These are phyloP conservation scores for Trichoderma harzianum DNA, from an alignment of 2,329 filamentous ascomycete genomes.

Conservation along the genomic window DNA sequence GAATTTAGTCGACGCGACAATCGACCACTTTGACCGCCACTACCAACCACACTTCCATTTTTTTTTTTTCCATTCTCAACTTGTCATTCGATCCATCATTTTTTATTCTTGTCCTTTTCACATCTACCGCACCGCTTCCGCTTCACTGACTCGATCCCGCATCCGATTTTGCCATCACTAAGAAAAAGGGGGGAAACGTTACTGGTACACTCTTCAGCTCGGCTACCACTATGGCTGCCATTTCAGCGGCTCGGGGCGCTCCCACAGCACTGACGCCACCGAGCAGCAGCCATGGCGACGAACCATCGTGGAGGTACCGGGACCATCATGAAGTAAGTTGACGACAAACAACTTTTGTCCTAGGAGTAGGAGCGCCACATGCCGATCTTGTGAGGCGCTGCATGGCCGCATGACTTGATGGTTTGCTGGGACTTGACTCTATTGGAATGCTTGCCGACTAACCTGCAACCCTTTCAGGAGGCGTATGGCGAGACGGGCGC, in stretches of 20 bases:
- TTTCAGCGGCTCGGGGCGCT: constrained; percentile 48
- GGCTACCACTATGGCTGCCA: constrained; percentile 46
- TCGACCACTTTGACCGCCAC: constrained; percentile 3
- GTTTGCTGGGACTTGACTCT: neutral
- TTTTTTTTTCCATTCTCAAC: neutral
- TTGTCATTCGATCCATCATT: constrained; percentile 2
- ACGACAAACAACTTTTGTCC: neutral
- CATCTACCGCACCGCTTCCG: neutral
- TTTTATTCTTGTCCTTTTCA: neutral
- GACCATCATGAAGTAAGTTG: constrained; percentile 11
- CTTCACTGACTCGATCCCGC: constrained; percentile 1
- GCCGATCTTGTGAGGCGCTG: neutral
- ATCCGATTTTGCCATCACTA: neutral
- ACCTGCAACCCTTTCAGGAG: neutral
- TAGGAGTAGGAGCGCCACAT: neutral
- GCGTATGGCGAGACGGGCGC: constrained; percentile 16
- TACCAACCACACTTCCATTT: neutral
- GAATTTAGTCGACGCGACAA: constrained; percentile 4
- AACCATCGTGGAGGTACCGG: constrained; percentile 42
- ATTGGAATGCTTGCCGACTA: neutral
- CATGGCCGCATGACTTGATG: constrained; percentile 2
- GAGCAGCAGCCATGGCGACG: constrained; percentile 48
- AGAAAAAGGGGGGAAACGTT: constrained; percentile 24
- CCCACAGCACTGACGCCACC: constrained; percentile 48
- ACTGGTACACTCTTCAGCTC: constrained; percentile 23